Evolutionary conservation across 345 rosid species (phyloP).

Genomic region (Populus deltoides): DNA sequence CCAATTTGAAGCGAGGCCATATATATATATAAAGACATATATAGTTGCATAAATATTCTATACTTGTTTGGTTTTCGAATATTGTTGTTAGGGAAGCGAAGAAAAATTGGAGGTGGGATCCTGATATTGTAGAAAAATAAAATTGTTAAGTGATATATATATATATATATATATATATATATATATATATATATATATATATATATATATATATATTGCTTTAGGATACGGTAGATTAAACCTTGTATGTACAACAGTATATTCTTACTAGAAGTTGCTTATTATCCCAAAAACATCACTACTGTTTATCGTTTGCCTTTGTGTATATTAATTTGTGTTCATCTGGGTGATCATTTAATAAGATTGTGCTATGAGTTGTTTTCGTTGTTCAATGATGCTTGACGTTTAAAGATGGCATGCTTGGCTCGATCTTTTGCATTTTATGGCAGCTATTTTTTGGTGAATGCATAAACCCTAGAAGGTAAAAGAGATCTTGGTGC

Average conservation of each 20-base stretch:
- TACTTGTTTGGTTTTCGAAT: constrained; percentile 1
- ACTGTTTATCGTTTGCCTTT: background rate
- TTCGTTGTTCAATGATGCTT: background rate
- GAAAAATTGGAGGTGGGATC: constrained; percentile 12
- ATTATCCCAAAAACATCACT: background rate
- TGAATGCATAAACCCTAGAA: constrained; percentile 19
- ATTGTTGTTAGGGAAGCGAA: constrained; percentile 8
- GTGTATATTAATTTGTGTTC: background rate
- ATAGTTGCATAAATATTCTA: background rate
- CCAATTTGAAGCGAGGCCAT: constrained; percentile 31
- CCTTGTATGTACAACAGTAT: background rate
- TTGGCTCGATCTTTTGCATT: background rate
- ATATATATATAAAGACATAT: background rate
- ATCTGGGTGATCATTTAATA: background rate
- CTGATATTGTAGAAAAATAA: constrained; percentile 29
- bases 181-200: too few relatives aligned
- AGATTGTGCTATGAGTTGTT: background rate
- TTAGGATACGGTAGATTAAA: constrained; percentile 13
- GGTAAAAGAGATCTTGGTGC: background rate
- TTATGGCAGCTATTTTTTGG: background rate
- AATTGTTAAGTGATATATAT: background rate
- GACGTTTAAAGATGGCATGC: background rate
- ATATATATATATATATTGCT: background rate
- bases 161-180: too few relatives aligned
- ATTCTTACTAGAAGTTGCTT: background rate